Base-by-base conservation (phyloP, 345 rosid genomes). In the Populus simonii region DNA sequence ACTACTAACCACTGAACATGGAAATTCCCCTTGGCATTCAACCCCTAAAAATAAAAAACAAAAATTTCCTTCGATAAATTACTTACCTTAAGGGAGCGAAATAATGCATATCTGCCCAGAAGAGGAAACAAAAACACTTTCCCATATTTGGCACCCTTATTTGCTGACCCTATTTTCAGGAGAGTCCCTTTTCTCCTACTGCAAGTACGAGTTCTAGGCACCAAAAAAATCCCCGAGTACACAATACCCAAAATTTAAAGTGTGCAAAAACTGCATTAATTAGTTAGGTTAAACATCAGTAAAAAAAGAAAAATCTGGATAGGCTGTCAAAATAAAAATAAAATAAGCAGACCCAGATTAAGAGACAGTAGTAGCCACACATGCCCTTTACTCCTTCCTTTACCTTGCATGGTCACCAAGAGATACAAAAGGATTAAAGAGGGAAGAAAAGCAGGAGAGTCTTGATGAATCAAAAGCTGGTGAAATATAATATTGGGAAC, bases 1-100 rank as follows among this genome's bases (percentile, higher is more conserved):
- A 72, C 68, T 57, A 45, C 79, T 55, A 49, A 80, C 86, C 84
- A 69, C 78, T 49, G 43, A 49, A 76, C 10, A 82, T 15, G 81
- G 62, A 71, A 71, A 72, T 76, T 71, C 25, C 62, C 63, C 23
- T 16, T 49, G 20, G 16, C 20, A 15, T 49, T 4, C 20, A 49
- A 17, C 59, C 36, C 36, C 36, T 33, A 51, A 51, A 51, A 17
- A 51, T 18, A 17, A 17, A 51, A 51, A 51, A 18, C 20, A 51
- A 18, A 18, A 51, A 51, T 53, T 53, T 53, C 59, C 59, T 1
- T 20, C 20, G n/a, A 17, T 68, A 13, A 70, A 49, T 73, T 59
- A 53, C 61, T 61, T 73, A n/a, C 66, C 35, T 66, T 69, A 57
- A 67, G 47, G 66, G 61, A 23, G 68, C 57, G 53, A 74, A 71